Base-by-base conservation (phyloP, 441 rosid species). In the Iberis amara region DNA sequence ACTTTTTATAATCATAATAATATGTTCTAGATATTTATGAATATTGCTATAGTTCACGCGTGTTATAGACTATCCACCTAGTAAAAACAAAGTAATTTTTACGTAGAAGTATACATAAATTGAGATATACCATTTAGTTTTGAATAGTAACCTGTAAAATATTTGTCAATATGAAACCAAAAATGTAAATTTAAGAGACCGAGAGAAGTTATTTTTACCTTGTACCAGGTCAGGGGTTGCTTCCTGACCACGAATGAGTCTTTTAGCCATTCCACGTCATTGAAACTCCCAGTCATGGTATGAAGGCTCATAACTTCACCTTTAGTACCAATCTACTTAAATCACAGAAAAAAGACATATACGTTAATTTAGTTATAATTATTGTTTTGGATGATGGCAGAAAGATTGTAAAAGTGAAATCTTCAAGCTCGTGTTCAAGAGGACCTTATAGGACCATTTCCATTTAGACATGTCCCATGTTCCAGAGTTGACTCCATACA, bases 381-480 rank as follows among this genome's bases (percentile, higher is more conserved):
- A n/a, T n/a, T n/a, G n/a, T n/a, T n/a, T n/a, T n/a, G n/a, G n/a
- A n/a, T n/a, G n/a, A n/a, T n/a, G n/a, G n/a, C n/a, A n/a, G n/a
- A n/a, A n/a, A n/a, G n/a, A n/a, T n/a, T n/a, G n/a, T n/a, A n/a
- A n/a, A n/a, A 42, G 11, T 26, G 4, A 14, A 21, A n/a, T n/a
- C n/a, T 21, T 10, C 27, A 40, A 48, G 18, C 8, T 21, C 11
- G 9, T 57, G 27, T 52, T 47, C 30, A 54, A 9, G 31, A 44
- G 14, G 8, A 82, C 89, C 89, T 82, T 76, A 62, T 80, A 83
- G 44, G 86, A 73, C 90, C 90, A 83, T 64, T 78, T 76, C 78
- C 78, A 77, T 53, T 69, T 55, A 21, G 90, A 69, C 75, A 83
- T 63, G 69, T 83, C 76, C 77, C 84, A 67, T 47, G 79, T 66